These are phyloP conservation scores for Paraphaeosphaeria minitans DNA, from an alignment of 2,329 filamentous ascomycete species.

Conservation along the genomic window DNA sequence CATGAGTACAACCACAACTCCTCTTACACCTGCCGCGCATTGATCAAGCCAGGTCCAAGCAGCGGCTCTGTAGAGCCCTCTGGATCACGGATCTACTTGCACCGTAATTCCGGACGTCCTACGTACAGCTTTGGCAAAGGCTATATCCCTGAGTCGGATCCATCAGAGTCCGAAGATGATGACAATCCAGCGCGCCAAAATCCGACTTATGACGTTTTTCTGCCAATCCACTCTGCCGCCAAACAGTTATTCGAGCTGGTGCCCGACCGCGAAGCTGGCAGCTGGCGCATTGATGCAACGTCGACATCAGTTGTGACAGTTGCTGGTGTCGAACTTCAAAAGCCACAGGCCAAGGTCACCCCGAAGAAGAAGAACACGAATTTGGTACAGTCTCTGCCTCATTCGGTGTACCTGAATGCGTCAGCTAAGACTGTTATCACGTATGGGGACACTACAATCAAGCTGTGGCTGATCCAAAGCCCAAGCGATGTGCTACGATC, in stretches of 20 bases:
- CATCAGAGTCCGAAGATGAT: neutral
- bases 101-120: slow-evolving; percentile 1
- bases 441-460: neutral
- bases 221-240: slow-evolving; percentile 14
- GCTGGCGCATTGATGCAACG: slow-evolving; percentile 10
- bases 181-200: neutral
- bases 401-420: neutral
- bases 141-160: neutral
- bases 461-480: slow-evolving; percentile 22
- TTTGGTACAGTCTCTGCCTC: neutral
- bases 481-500: slow-evolving; percentile 10
- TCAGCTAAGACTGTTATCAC: neutral
- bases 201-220: slow-evolving; percentile 19
- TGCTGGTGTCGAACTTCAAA: neutral
- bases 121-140: slow-evolving; percentile 17
- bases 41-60: neutral
- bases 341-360: neutral
- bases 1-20: slow-evolving; percentile 12
- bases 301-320: neutral
- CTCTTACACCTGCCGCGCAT: slow-evolving; percentile 1
- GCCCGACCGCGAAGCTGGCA: slow-evolving; percentile 9
- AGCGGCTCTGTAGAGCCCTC: slow-evolving; percentile 2
- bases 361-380: neutral
- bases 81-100: slow-evolving; percentile 16
- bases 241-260: slow-evolving; percentile 16